Base-by-base conservation (phyloP, 1,139 yeast species). In the Yamadazyma diddensiae region DNA sequence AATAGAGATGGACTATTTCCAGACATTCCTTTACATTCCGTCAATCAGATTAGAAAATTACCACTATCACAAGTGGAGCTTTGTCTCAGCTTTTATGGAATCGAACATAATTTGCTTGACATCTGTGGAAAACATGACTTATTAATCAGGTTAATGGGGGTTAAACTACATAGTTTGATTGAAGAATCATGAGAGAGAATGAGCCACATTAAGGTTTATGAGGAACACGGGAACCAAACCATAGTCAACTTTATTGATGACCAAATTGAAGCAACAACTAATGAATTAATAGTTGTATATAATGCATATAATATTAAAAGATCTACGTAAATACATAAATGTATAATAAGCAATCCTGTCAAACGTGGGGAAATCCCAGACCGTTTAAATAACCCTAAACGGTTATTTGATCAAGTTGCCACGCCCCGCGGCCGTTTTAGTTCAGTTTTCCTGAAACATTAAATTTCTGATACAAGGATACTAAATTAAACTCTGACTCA, bases 371-470 rank as follows among this genome's bases (percentile, higher is more conserved):
- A n/a, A n/a, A n/a, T n/a, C n/a, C n/a, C n/a, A n/a, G n/a, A n/a
- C n/a, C n/a, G n/a, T n/a, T n/a, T n/a, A n/a, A n/a, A n/a, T n/a
- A n/a, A n/a, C n/a, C n/a, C n/a, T 7, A 18, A 22, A 22, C 25
- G 25, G 25, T 22, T n/a, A n/a, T n/a, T n/a, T n/a, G n/a, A n/a
- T n/a, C n/a, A n/a, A n/a, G 23, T 12, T 15, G 6, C 10, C 25
- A 22, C 25, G 25, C 11, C 25, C 15, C 25, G 15, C 25, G 15
- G 25, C 15, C 25, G 6, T 15, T 22, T 22, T 11, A n/a, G 11
- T 22, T 10, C 6, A n/a, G 8, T 21, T 21, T 21, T 7, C 25
- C 25, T 7, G 25, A 22, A 22, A 12, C 13, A 15, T 6, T 5
- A 22, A 22, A 21, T 7, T 12, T 6, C 25, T 12, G 25, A 22